phyloP scores from a whole-genome alignment of 148 eudicot genomes.

The Oxyria digyna region DNA sequence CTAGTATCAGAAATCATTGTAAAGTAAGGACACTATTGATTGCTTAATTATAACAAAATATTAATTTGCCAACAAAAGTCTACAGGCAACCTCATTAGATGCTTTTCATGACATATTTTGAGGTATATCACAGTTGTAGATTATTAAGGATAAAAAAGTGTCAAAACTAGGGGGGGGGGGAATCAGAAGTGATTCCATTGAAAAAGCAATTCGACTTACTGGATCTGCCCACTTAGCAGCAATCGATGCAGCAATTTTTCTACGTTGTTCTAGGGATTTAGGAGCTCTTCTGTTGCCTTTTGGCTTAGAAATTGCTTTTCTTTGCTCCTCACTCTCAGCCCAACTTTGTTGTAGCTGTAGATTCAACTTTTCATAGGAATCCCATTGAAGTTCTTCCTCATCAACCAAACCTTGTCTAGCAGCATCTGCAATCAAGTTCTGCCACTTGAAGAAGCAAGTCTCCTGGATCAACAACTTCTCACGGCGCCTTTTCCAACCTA shows the following conservation, averaged over 20 bases:
- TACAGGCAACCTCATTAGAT: background rate
- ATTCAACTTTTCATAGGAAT: constrained; percentile 56
- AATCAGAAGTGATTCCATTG: background rate
- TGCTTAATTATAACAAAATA: background rate
- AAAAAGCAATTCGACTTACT: constrained; percentile 32
- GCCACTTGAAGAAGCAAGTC: constrained; percentile 66
- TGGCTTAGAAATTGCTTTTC: constrained; percentile 30
- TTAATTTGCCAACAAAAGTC: background rate
- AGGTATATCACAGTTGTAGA: background rate
- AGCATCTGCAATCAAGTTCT: constrained; percentile 67
- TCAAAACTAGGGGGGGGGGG: no score
- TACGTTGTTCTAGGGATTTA: constrained; percentile 69
- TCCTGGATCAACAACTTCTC: constrained; percentile 50
- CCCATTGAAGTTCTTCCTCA: constrained; percentile 78
- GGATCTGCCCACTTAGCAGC: constrained; percentile 98
- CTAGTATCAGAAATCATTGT: background rate
- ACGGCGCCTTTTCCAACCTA: constrained; percentile 74
- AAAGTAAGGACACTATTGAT: background rate
- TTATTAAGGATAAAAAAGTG: background rate
- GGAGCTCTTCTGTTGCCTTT: constrained; percentile 69
- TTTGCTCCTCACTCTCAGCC: constrained; percentile 50
- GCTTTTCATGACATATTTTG: background rate
- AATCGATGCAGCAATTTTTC: constrained; percentile 77
- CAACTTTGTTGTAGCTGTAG: constrained; percentile 56
- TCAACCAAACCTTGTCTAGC: constrained; percentile 48